These are phyloP conservation scores for Chaetomidium leptoderma DNA, from an alignment of 495 filamentous ascomycete species.

Conservation along the genomic window DNA sequence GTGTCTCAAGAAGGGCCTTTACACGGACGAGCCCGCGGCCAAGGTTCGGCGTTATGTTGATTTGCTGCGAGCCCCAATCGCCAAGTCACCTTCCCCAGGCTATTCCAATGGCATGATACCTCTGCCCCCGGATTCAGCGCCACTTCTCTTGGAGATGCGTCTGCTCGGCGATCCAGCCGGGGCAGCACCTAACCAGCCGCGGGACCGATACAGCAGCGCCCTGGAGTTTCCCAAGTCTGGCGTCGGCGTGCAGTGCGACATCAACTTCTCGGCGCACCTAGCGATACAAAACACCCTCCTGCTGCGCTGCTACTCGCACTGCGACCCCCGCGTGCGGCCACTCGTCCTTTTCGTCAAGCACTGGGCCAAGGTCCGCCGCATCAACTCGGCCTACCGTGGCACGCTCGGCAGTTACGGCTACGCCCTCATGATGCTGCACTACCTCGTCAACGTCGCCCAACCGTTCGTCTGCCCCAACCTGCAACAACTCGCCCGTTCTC, in stretches of 20 bases:
- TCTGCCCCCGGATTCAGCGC: constrained; percentile 16
- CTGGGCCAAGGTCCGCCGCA: constrained; percentile 75
- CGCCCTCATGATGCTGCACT: constrained; percentile 90
- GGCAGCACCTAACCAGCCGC: constrained; percentile 45
- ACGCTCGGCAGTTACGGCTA: constrained; percentile 83
- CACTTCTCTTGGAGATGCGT: constrained; percentile 33
- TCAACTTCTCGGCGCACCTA: constrained; percentile 77
- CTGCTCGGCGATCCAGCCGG: constrained; percentile 39
- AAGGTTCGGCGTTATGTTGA: constrained; percentile 41
- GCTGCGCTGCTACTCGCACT: constrained; percentile 69
- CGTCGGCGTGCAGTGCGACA: constrained; percentile 73
- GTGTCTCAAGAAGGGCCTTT: constrained; percentile 42
- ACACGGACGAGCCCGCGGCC: constrained; percentile 27
- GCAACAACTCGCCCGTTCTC: constrained; percentile 52
- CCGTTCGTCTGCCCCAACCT: constrained; percentile 80
- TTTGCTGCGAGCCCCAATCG: constrained; percentile 24
- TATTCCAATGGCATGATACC: constrained; percentile 27
- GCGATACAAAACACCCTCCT: constrained; percentile 75
- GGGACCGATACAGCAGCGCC: constrained; percentile 49
- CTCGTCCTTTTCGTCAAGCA: constrained; percentile 78
- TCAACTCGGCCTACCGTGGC: constrained; percentile 77
- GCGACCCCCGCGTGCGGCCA: constrained; percentile 66
- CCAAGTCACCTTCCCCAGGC: not conserved
- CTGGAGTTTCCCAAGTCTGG: constrained; percentile 67
- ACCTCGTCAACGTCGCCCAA: constrained; percentile 69